Percentiles rank a stretch among this genome's conserved stretches.
These are phyloP conservation scores for Hypoxylon crocopeplum DNA, from an alignment of 495 filamentous ascomycete species.

Conservation along the genomic window DNA sequence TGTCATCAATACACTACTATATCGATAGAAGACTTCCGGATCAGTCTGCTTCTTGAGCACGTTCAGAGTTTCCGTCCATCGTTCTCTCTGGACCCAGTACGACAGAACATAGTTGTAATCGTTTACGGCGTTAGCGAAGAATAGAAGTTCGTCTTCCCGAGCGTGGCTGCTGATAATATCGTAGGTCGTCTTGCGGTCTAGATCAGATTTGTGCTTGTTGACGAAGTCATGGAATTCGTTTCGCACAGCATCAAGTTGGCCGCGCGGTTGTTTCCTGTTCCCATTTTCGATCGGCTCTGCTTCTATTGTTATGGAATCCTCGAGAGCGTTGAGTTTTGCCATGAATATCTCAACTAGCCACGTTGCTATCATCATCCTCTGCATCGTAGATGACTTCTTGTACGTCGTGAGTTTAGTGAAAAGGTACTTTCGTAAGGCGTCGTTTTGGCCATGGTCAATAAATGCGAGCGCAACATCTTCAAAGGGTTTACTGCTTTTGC, in stretches of 20 bases:
- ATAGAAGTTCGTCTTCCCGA: conserved; percentile 88
- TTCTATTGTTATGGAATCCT: conserved; percentile 91
- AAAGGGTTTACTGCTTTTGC: conserved; percentile 93
- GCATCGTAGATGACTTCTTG: conserved; percentile 87
- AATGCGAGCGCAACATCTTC: conserved; percentile 93
- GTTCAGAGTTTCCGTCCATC: conserved; percentile 87
- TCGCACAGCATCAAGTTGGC: conserved; percentile 72
- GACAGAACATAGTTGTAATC: conserved; percentile 94
- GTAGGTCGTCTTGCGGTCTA: conserved; percentile 91
- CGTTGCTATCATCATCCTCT: conserved; percentile 90
- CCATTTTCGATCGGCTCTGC: conserved; percentile 78
- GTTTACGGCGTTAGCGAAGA: conserved; percentile 83
- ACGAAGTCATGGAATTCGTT: conserved; percentile 89
- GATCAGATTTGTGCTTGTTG: conserved; percentile 78
- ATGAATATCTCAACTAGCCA: conserved; percentile 98
- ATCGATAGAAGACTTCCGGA: conserved; percentile 91
- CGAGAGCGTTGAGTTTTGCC: conserved; percentile 93
- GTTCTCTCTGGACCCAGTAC: conserved; percentile 96
- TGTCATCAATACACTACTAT: conserved; percentile 94
- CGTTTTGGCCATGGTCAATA: conserved; percentile 86
- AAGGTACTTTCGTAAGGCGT: conserved; percentile 91
- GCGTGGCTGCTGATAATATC: conserved; percentile 96
- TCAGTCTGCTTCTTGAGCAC: conserved; percentile 92
- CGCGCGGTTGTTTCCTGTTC: conserved; percentile 70
- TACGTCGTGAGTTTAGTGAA: conserved; percentile 80